Evolutionary conservation across 169 alveolate genomes (phyloP).

Genomic region (Plasmodium cynomolgi): DNA sequence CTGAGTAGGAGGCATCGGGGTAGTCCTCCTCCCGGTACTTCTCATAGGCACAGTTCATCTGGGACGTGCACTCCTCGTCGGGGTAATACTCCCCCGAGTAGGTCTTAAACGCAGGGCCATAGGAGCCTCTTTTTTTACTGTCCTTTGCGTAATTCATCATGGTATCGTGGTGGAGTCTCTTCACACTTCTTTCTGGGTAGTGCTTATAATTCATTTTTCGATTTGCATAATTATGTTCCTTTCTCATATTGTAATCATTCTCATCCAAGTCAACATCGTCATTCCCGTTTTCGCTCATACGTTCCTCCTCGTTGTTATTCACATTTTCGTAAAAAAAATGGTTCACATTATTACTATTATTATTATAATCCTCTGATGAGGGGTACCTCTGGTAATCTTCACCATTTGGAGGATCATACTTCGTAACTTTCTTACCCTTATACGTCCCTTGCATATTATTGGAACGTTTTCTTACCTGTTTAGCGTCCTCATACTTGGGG

Average conservation of each 20-base stretch:
- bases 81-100: conserved; percentile 14
- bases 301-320: neutral
- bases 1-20: neutral
- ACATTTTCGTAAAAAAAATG: conserved; percentile 20
- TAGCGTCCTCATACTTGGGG: conserved; percentile 14
- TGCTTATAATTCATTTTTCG: conserved; percentile 30
- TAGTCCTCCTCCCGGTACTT: conserved; percentile 8
- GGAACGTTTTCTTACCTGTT: conserved; percentile 6
- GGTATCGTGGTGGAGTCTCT: conserved; percentile 34
- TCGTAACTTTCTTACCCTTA: conserved; percentile 1
- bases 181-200: conserved; percentile 16
- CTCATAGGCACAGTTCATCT: conserved; percentile 6
- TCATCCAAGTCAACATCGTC: conserved; percentile 20
- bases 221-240: conserved; percentile 7
- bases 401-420: conserved; percentile 21
- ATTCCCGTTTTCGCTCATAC: conserved; percentile 5
- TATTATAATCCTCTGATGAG: conserved; percentile 27
- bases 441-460: conserved; percentile 28
- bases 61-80: conserved; percentile 10
- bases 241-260: conserved; percentile 18
- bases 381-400: conserved; percentile 18
- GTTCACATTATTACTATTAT: neutral
- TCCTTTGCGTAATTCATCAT: conserved; percentile 20
- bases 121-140: neutral
- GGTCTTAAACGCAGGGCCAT: neutral